phyloP scores from a whole-genome alignment of 306 rosid genomes.

The Dicorynia guianensis region DNA sequence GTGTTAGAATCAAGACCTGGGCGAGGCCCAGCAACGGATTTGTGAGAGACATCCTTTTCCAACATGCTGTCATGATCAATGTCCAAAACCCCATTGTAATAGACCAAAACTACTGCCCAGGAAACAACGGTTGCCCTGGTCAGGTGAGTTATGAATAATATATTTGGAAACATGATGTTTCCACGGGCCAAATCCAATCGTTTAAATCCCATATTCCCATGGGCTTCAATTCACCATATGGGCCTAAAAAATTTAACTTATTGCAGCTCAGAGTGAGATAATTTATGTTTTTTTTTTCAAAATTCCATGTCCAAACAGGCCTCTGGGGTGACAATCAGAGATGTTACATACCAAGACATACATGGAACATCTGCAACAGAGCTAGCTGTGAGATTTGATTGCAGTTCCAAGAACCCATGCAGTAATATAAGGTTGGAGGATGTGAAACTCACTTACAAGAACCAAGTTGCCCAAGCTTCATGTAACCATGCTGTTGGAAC shows the following conservation, averaged over 20 bases:
- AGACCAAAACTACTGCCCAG: slow-evolving; percentile 73
- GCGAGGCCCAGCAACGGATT: slow-evolving; percentile 60
- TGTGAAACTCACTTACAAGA: slow-evolving; percentile 56
- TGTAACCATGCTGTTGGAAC: slow-evolving; percentile 53
- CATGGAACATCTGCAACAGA: slow-evolving; percentile 63
- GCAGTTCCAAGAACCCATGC: slow-evolving; percentile 63
- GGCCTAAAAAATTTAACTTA: neutral
- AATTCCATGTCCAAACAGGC: slow-evolving; percentile 40
- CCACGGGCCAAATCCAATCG: too few species aligned
- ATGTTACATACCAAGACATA: slow-evolving; percentile 54
- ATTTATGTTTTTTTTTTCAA: neutral
- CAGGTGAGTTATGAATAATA: slow-evolving; percentile 52
- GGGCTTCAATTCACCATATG: too few species aligned
- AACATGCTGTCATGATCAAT: slow-evolving; percentile 54
- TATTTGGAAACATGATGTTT: too few species aligned
- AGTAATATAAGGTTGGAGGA: slow-evolving; percentile 48
- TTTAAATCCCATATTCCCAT: neutral
- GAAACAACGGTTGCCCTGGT: slow-evolving; percentile 48
- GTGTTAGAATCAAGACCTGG: slow-evolving; percentile 73
- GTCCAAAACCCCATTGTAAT: slow-evolving; percentile 68
- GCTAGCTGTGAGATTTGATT: slow-evolving; percentile 65
- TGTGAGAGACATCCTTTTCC: slow-evolving; percentile 53
- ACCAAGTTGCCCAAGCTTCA: slow-evolving; percentile 50
- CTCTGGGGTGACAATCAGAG: slow-evolving; percentile 65
- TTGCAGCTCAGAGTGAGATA: neutral